These are phyloP conservation scores for Monosporozyma yasuniensis DNA, from an alignment of 805 yeast genomes.

Conservation along the genomic window DNA sequence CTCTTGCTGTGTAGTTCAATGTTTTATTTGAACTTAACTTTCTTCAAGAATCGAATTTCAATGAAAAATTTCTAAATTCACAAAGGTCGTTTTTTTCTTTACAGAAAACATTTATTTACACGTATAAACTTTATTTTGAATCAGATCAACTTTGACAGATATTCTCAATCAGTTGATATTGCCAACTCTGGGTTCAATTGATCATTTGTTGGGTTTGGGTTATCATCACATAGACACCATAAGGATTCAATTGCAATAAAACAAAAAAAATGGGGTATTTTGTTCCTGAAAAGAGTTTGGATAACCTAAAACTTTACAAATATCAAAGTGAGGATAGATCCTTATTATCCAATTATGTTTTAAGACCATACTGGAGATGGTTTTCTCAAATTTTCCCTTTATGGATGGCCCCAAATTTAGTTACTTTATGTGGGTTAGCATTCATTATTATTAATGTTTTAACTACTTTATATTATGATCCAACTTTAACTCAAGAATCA, in stretches of 20 bases:
- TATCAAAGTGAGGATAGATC: constrained; percentile 80
- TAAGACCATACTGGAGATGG: constrained; percentile 74
- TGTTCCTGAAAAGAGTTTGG: constrained; percentile 44
- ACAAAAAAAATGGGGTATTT: constrained; percentile 50
- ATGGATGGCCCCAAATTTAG: constrained; percentile 88
- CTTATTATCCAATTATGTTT: constrained; percentile 60
- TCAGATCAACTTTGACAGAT: not conserved
- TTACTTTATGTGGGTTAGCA: constrained; percentile 69
- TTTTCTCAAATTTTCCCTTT: constrained; percentile 70
- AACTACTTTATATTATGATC: constrained; percentile 67
- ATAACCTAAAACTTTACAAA: constrained; percentile 46
- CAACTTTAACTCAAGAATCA: constrained; percentile 45
- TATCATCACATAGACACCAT: not conserved
- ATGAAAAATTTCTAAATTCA: not conserved
- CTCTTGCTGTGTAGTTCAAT: too few species aligned
- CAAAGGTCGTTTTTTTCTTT: not conserved
- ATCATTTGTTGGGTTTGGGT: not conserved
- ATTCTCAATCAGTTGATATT: not conserved
- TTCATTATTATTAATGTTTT: constrained; percentile 60
- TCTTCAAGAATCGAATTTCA: not conserved
- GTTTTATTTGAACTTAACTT: too few species aligned
- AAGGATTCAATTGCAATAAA: not conserved
- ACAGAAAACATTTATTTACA: not conserved
- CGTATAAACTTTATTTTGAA: not conserved
- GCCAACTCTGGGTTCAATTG: not conserved